A percentile compares a stretch with the other conserved stretches of the same genome.
Conservation (phyloP, 2,329 filamentous ascomycete genomes). For the Paraphaeosphaeria minitans region DNA sequence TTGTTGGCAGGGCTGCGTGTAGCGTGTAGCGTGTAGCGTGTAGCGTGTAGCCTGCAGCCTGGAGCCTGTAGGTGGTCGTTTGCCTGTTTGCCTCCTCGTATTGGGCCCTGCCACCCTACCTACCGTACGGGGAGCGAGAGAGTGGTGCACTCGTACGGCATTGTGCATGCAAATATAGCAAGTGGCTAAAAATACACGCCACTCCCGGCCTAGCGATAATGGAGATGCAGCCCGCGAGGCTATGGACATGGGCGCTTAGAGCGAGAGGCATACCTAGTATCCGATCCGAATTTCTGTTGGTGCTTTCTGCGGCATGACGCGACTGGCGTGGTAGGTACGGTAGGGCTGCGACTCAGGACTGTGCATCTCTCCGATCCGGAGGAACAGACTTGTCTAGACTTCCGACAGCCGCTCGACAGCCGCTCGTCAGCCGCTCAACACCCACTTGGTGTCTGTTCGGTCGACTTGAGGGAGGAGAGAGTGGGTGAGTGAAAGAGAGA, state of each 20-base stretch:
- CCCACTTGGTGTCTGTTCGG: no score
- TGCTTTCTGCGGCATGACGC: no score
- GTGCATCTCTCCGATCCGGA: constrained; percentile 5
- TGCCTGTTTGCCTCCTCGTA: constrained; percentile 14
- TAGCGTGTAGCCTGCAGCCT: no score
- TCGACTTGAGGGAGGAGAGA: no score
- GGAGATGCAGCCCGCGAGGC: constrained; percentile 13
- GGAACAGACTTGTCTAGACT: no score
- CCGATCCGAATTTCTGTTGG: no score
- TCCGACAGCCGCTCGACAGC: no score
- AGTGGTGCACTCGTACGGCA: background rate
- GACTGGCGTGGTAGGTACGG: no score
- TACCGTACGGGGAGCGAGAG: background rate
- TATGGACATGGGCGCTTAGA: constrained; percentile 19
- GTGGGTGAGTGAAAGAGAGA: no score
- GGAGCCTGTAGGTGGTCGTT: no score
- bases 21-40: no score
- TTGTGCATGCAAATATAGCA: constrained; percentile 5
- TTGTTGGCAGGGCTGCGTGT: background rate
- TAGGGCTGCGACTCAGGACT: constrained; percentile 8
- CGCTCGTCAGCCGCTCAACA: no score
- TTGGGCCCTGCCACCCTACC: background rate
- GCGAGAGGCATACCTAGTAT: background rate
- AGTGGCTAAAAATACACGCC: constrained; percentile 18
- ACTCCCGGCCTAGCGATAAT: constrained; percentile 12